Percentiles rank a stretch among this genome's conserved stretches.
phyloP scores from a whole-genome alignment of 257 asterid species.

The Ligustrum vulgare region DNA sequence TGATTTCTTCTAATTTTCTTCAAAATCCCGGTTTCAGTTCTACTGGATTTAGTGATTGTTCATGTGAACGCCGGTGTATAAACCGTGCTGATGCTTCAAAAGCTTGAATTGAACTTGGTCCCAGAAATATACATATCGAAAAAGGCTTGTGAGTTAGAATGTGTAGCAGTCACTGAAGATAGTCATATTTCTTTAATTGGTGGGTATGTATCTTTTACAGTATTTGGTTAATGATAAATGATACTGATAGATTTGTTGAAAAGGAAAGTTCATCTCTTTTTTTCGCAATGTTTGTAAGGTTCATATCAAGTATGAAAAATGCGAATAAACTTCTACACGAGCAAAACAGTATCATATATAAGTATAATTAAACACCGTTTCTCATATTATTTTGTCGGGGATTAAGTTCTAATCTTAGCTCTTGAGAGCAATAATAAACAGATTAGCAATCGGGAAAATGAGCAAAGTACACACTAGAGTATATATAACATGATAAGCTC shows the following conservation, averaged over 20 bases:
- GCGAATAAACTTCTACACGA: neutral
- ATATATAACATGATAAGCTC: neutral
- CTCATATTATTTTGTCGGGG: no score
- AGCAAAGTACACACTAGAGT: neutral
- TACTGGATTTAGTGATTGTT: neutral
- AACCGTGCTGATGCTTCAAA: neutral
- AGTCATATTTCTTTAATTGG: slow-evolving; percentile 13
- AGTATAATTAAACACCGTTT: no score
- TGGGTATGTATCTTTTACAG: slow-evolving; percentile 8
- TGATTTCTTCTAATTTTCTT: neutral
- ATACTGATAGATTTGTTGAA: slow-evolving; percentile 24
- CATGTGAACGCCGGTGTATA: neutral
- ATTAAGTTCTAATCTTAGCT: no score
- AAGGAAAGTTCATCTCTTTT: neutral
- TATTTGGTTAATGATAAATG: slow-evolving; percentile 22
- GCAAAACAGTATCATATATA: no score
- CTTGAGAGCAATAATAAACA: no score
- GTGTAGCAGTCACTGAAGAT: neutral
- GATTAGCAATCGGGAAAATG: no score
- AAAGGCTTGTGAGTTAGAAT: neutral
- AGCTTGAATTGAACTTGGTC: neutral
- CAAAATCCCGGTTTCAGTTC: neutral
- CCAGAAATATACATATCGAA: neutral
- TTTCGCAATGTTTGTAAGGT: neutral
- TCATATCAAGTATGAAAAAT: neutral